phyloP scores from a whole-genome alignment of 768 basidiomycete genomes.

The Serendipita sp. region DNA sequence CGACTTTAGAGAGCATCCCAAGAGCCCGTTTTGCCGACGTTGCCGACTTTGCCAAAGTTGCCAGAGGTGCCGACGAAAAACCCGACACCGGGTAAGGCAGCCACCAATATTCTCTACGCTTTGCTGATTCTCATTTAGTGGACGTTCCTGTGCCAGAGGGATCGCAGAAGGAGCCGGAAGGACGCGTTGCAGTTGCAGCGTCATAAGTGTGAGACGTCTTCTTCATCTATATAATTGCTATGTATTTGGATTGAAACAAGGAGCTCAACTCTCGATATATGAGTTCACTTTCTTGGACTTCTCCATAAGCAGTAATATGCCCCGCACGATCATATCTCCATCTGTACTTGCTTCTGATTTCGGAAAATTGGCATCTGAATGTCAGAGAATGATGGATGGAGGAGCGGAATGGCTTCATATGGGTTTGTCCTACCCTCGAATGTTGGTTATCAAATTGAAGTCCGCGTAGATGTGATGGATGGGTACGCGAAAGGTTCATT shows the following conservation, averaged over 20 bases:
- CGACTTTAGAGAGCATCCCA: background rate
- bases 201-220: background rate
- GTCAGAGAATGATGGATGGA: conserved; percentile 86
- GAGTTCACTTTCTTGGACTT: background rate
- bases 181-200: background rate
- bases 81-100: background rate
- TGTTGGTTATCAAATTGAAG: conserved; percentile 2
- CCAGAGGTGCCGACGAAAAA: background rate
- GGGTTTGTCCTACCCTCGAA: conserved; percentile 36
- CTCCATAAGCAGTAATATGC: conserved; percentile 32
- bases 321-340: conserved; percentile 83
- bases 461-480: conserved; percentile 79
- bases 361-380: conserved; percentile 87
- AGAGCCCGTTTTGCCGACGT: background rate
- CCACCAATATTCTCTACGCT: background rate
- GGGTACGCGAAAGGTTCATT: conserved; percentile 38
- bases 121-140: background rate
- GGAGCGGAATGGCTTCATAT: conserved; percentile 98
- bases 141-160: too few relatives aligned
- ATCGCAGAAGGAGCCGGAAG: background rate
- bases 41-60: background rate
- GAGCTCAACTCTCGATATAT: background rate
- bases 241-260: background rate
- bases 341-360: conserved; percentile 97
- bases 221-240: background rate